Evolutionary conservation across 192 early-diverging fungal species (phyloP).

Genomic region (Coemansia sp.): DNA sequence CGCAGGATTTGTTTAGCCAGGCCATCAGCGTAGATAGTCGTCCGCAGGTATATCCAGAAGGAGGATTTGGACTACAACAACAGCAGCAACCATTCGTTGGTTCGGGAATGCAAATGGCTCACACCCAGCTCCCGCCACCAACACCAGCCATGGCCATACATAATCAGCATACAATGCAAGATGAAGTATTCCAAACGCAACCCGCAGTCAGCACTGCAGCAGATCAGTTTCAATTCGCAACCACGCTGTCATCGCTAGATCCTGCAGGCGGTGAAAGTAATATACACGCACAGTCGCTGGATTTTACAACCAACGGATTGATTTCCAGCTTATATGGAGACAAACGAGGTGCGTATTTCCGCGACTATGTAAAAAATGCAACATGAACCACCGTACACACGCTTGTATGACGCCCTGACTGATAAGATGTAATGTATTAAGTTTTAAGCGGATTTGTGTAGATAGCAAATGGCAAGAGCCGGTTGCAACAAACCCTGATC

Average conservation of each 20-base stretch:
- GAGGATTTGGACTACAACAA: slow-evolving; percentile 25
- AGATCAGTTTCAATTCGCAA: slow-evolving; percentile 23
- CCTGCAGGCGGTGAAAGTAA: slow-evolving; percentile 1
- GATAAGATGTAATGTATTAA: not conserved
- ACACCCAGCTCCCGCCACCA: slow-evolving; percentile 21
- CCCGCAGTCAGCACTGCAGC: slow-evolving; percentile 2
- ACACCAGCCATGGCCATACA: slow-evolving; percentile 5
- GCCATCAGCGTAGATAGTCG: slow-evolving; percentile 7
- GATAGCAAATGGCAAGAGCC: slow-evolving; percentile 36
- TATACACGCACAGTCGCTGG: slow-evolving; percentile 8
- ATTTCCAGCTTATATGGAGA: slow-evolving; percentile 14
- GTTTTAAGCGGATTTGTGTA: slow-evolving; percentile 22
- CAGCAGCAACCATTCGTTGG: slow-evolving; percentile 15
- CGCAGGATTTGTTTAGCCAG: slow-evolving; percentile 26
- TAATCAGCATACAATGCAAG: slow-evolving; percentile 9
- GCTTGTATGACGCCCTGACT: not conserved
- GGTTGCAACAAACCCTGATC: slow-evolving; percentile 6
- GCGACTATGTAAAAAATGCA: not conserved
- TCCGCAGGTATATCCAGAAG: slow-evolving; percentile 10
- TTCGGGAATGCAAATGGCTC: slow-evolving; percentile 12
- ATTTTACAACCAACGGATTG: slow-evolving; percentile 4
- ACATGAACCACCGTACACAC: not conserved
- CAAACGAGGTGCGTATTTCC: slow-evolving; percentile 24
- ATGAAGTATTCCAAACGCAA: slow-evolving; percentile 11
- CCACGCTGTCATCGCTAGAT: slow-evolving; percentile 22